These are phyloP conservation scores for Hemerocallis citrina DNA, from an alignment of 106 monocot genomes.

Conservation along the genomic window DNA sequence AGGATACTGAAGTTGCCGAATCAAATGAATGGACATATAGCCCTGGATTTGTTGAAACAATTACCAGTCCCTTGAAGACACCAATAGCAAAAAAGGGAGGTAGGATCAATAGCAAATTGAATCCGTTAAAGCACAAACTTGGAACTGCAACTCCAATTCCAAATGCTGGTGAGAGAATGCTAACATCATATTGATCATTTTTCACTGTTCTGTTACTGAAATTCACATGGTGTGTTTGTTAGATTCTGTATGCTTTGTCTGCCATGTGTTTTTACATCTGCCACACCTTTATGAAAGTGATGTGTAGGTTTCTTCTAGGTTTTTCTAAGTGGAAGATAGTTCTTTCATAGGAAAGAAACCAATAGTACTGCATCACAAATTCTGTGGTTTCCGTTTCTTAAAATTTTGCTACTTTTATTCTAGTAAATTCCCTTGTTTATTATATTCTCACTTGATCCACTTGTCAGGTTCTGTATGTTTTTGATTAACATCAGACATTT, in stretches of 20 bases:
- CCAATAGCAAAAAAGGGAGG: constrained; percentile 55
- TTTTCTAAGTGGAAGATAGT: neutral
- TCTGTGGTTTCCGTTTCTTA: too few relatives aligned
- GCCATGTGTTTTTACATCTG: too few relatives aligned
- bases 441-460: too few relatives aligned
- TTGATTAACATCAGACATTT: too few relatives aligned
- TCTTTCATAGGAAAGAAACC: neutral
- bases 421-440: too few relatives aligned
- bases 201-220: too few relatives aligned
- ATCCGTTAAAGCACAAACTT: constrained; percentile 30
- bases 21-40: constrained; percentile 51
- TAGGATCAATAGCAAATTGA: constrained; percentile 22
- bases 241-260: constrained; percentile 1
- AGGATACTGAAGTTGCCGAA: constrained; percentile 46
- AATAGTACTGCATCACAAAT: too few relatives aligned
- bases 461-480: too few relatives aligned
- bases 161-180: constrained; percentile 46
- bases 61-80: constrained; percentile 36
- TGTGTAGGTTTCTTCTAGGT: neutral
- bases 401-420: too few relatives aligned
- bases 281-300: too few relatives aligned
- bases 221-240: too few relatives aligned
- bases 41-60: constrained; percentile 44
- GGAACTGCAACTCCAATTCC: constrained; percentile 44
- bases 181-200: too few relatives aligned